These are phyloP conservation scores for Phialophora expanda DNA, from an alignment of 2,329 filamentous ascomycete genomes.

Conservation along the genomic window DNA sequence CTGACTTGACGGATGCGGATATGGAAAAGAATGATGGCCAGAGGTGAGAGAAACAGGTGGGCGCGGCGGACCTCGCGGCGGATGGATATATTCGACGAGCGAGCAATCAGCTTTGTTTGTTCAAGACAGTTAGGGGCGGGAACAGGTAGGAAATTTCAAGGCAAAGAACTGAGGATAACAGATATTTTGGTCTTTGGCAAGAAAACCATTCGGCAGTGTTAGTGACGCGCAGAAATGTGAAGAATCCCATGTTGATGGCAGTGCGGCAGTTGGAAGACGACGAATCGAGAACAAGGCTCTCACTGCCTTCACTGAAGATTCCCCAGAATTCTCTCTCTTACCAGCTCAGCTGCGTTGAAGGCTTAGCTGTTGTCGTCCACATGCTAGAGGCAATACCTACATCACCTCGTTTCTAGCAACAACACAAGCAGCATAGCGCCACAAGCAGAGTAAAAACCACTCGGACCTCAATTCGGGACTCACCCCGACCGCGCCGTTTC, in stretches of 20 bases:
- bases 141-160: neutral
- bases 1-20: neutral
- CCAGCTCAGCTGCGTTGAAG: neutral
- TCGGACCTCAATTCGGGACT: too few species aligned
- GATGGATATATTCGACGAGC: neutral
- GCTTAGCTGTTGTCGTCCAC: neutral
- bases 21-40: neutral
- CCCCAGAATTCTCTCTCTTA: neutral
- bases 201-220: neutral
- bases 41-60: neutral
- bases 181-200: neutral
- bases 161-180: neutral
- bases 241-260: neutral
- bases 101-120: neutral
- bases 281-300: neutral
- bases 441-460: too few species aligned
- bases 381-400: neutral
- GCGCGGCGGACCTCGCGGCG: neutral
- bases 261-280: neutral
- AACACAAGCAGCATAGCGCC: neutral
- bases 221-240: constrained; percentile 1
- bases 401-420: neutral
- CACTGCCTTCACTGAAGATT: neutral
- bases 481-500: too few species aligned
- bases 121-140: neutral